Conservation (phyloP, 164 flowering plant genomes). For the Magnolia sinica region DNA sequence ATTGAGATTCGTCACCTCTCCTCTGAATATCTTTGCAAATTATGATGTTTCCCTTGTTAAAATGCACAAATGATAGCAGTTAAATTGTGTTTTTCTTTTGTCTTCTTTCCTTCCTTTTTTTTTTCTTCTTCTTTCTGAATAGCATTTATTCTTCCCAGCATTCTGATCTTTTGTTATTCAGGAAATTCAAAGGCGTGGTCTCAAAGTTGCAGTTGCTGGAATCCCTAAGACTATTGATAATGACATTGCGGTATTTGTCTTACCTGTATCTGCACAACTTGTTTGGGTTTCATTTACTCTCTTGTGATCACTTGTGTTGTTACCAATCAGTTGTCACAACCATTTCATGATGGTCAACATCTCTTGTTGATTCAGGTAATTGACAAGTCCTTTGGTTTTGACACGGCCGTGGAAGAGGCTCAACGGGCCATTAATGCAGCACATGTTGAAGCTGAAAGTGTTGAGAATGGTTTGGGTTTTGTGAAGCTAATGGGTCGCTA, state of each 20-base stretch:
- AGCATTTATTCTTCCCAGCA: not conserved
- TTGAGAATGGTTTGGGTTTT: slow-evolving; percentile 85
- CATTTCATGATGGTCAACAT: not conserved
- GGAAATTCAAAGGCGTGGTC: slow-evolving; percentile 87
- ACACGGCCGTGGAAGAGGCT: slow-evolving; percentile 98
- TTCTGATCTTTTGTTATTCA: slow-evolving; percentile 23
- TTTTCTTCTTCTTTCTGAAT: too few species aligned
- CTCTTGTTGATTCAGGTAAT: slow-evolving; percentile 53
- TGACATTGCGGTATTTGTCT: slow-evolving; percentile 73
- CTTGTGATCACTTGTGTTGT: not conserved
- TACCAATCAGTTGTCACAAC: not conserved
- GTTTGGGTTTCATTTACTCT: not conserved
- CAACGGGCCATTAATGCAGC: slow-evolving; percentile 98
- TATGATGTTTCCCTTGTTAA: not conserved
- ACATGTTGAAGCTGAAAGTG: slow-evolving; percentile 89
- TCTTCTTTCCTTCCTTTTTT: too few species aligned
- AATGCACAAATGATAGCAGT: not conserved
- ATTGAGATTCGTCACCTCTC: not conserved
- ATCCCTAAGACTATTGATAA: slow-evolving; percentile 96
- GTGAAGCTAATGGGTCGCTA: slow-evolving; percentile 97
- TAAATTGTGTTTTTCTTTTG: not conserved
- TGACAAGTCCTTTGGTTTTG: slow-evolving; percentile 94
- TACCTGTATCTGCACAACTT: not conserved
- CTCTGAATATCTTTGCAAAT: not conserved
- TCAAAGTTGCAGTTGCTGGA: slow-evolving; percentile 85